Percentiles rank a stretch among this genome's conserved stretches.
phyloP scores from a whole-genome alignment of 371 early-diverging fungal species.

The Ecytonucleospora hepatopenaei region DNA sequence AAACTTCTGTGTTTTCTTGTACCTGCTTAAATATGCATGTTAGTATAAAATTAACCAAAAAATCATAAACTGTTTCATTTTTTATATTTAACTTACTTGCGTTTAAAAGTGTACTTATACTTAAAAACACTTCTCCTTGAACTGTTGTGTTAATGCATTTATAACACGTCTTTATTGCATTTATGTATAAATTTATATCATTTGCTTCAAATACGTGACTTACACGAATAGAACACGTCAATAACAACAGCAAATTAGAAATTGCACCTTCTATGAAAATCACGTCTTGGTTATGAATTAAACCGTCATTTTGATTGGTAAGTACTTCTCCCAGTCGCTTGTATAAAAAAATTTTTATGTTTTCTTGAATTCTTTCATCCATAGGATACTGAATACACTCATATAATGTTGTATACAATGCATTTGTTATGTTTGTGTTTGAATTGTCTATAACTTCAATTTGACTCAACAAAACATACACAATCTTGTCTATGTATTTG shows the following conservation, averaged over 20 bases:
- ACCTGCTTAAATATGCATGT: too few species aligned
- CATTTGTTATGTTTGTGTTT: conserved; percentile 36
- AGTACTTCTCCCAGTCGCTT: background rate
- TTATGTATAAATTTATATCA: background rate
- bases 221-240: background rate
- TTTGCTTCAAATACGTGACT: background rate
- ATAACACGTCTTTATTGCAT: background rate
- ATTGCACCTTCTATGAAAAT: background rate
- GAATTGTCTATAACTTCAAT: conserved; percentile 20
- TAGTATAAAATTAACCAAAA: too few species aligned
- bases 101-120: background rate
- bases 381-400: conserved; percentile 3
- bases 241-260: background rate
- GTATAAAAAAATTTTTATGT: conserved; percentile 6
- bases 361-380: background rate
- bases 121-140: background rate
- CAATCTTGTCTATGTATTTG: conserved; percentile 29
- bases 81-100: background rate
- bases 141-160: background rate
- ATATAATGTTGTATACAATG: conserved; percentile 39
- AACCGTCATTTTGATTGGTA: too few species aligned
- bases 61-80: too few species aligned
- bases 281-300: background rate
- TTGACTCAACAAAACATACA: conserved; percentile 20
- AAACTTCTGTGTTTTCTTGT: too few species aligned